Conservation (phyloP, 2,329 filamentous ascomycete species). For the Reticulascus tulasneorum region DNA sequence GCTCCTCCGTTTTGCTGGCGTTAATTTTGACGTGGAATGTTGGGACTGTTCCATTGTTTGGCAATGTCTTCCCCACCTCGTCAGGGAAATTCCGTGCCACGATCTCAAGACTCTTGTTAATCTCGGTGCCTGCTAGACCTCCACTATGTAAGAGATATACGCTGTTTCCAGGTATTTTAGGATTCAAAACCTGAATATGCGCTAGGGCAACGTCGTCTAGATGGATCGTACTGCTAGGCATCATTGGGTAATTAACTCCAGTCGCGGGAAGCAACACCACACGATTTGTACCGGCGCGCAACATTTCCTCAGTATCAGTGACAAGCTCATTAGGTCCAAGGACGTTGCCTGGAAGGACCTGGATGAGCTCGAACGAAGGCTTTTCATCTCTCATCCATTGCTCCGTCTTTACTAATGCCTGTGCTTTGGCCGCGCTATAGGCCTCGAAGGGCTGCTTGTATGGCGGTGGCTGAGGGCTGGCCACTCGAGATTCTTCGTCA, state of each 20-base stretch:
- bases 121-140: neutral
- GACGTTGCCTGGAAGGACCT: constrained; percentile 30
- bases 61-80: constrained; percentile 2
- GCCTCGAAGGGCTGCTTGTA: constrained; percentile 25
- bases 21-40: constrained; percentile 17
- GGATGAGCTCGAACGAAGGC: constrained; percentile 29
- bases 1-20: constrained; percentile 20
- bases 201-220: constrained; percentile 31
- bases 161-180: constrained; percentile 23
- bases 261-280: constrained; percentile 19
- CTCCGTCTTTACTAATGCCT: constrained; percentile 26
- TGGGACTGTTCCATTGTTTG: neutral
- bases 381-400: constrained; percentile 24
- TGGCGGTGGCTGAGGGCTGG: constrained; percentile 17
- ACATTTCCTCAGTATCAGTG: constrained; percentile 18
- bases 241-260: constrained; percentile 17
- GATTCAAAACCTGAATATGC: constrained; percentile 30
- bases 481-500: constrained; percentile 3
- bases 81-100: constrained; percentile 1
- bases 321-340: constrained; percentile 29
- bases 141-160: constrained; percentile 19
- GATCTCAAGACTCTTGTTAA: neutral
- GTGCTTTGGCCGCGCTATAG: constrained; percentile 29
- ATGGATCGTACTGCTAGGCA: constrained; percentile 26
- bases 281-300: constrained; percentile 27